Base-by-base conservation (phyloP, 2,329 filamentous ascomycete species). In the Cercospora sesami region DNA sequence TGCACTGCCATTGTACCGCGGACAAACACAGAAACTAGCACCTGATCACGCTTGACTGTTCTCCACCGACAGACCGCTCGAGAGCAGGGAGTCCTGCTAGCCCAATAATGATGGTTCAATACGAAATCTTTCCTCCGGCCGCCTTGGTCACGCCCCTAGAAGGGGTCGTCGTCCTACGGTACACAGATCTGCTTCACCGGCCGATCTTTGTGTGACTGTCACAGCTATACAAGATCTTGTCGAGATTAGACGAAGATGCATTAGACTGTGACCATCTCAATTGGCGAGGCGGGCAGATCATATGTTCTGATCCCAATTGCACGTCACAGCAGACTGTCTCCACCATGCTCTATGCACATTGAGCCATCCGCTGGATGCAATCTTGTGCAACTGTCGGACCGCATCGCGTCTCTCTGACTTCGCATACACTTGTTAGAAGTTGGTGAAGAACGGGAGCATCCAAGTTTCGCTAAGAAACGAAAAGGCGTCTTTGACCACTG, bases 171-270 rank as follows among this genome's bases (percentile, higher is more conserved):
- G 36, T 39, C 36, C 23, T 28, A 30, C 23, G 48, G 2, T 30
- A 53, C 48, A 53, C 48, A 53, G 23, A 53, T 28, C 21, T 51
- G 9, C 57, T 55, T 30, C 57, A 55, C 61, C 39, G 28, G 26
- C 48, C 48, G 55, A 64, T 68, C 55, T 57, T n/a, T 61, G 66
- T 61, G 53, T 23, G 21, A 60, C 66, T 45, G 31, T 21, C 36
- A 18, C 62, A 55, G 61, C 28, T 51, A 55, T 33, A 31, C 4
- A 23, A 3, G 31, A 45, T 64, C 33, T 33, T 31, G 30, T 42
- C 51, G 55, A 64, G 62, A 36, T 23, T n/a, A 59, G 51, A 39
- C 51, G 26, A 26, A 62, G 14, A 33, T 33, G 61, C 48, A 64
- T 55, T 9, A 51, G 14, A 26, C 48, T 53, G 18, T 28, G 31